Evolutionary conservation across 192 early-diverging fungal genomes (phyloP), one percentile per base, ranked within the genome.

Genomic region (Neocallimastix lanati): DNA sequence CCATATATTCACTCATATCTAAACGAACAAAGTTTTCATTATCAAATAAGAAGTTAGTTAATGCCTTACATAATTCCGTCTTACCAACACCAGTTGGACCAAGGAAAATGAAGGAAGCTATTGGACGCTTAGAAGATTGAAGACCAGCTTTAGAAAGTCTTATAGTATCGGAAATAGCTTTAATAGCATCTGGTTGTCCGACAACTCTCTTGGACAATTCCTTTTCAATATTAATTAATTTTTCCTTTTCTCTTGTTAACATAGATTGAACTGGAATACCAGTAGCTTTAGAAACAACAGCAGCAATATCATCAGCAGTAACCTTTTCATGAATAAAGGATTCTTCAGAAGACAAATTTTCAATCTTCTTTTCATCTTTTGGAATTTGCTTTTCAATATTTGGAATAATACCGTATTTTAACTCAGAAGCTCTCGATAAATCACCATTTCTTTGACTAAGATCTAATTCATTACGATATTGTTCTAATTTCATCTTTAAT

Each of bases 51-150:
- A 93, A 93, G 80, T 91, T 87, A 4, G 93, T 92, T 33, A 94
- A 85, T 0, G 91, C 87, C 80, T 93, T 93, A 82, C 90, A 92
- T 28, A 94, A 94, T n/a, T n/a, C n/a, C n/a, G n/a, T n/a, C n/a
- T n/a, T n/a, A n/a, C n/a, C n/a, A n/a, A n/a, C n/a, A n/a, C n/a
- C n/a, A n/a, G n/a, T n/a, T n/a, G n/a, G n/a, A n/a, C n/a, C n/a
- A n/a, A n/a, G n/a, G n/a, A n/a, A 94, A 80, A 94, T 88, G 79
- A 94, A 94, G n/a, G 88, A 91, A 18, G 92, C 93, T 76, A 93
- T 86, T 12, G 93, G 93, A 30, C 92, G 86, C 29, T 85, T 87
- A 29, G 91, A 90, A 82, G 88, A 89, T 79, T 93, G 92, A 37
- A 94, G 86, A 29, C 92, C 92, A 28, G 93, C 92, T n/a, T 90